Evolutionary conservation across 306 rosid species (phyloP).

Genomic region (Prunus armeniaca): DNA sequence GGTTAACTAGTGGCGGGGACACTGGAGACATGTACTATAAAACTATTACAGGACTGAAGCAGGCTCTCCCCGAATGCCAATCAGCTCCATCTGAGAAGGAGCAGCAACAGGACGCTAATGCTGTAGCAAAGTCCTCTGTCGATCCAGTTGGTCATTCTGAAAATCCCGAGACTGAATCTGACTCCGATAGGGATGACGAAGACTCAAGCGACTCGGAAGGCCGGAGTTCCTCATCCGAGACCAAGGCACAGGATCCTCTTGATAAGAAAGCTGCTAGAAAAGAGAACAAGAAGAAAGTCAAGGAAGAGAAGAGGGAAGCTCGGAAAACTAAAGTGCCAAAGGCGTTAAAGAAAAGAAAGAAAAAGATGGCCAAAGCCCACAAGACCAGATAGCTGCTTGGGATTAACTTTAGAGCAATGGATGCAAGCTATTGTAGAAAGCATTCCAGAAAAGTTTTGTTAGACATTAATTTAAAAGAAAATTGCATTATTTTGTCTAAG

Average conservation of each 20-base stretch:
- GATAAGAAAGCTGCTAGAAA: conserved; percentile 83
- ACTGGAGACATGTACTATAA: conserved; percentile 62
- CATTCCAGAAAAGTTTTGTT: neutral
- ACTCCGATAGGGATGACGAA: conserved; percentile 33
- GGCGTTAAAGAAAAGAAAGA: conserved; percentile 77
- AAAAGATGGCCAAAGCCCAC: conserved; percentile 63
- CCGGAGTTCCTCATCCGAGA: conserved; percentile 28
- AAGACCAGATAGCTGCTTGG: conserved; percentile 49
- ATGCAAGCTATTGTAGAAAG: neutral
- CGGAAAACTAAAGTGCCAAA: conserved; percentile 75
- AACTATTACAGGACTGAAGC: conserved; percentile 79
- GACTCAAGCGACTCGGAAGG: conserved; percentile 47
- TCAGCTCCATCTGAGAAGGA: conserved; percentile 19
- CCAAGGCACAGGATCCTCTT: conserved; percentile 35
- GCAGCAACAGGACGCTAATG: conserved; percentile 18
- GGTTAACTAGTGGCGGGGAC: conserved; percentile 69
- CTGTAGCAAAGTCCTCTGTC: conserved; percentile 10
- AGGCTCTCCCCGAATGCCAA: conserved; percentile 42
- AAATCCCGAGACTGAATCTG: conserved; percentile 20
- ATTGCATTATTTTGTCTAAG: neutral
- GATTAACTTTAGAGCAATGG: neutral
- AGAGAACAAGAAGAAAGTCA: conserved; percentile 84
- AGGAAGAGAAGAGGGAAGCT: conserved; percentile 85
- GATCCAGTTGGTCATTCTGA: conserved; percentile 12
- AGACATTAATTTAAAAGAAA: neutral